These are phyloP conservation scores for Cryptococcus sp. DNA, from an alignment of 1,284 basidiomycete genomes.

Conservation along the genomic window DNA sequence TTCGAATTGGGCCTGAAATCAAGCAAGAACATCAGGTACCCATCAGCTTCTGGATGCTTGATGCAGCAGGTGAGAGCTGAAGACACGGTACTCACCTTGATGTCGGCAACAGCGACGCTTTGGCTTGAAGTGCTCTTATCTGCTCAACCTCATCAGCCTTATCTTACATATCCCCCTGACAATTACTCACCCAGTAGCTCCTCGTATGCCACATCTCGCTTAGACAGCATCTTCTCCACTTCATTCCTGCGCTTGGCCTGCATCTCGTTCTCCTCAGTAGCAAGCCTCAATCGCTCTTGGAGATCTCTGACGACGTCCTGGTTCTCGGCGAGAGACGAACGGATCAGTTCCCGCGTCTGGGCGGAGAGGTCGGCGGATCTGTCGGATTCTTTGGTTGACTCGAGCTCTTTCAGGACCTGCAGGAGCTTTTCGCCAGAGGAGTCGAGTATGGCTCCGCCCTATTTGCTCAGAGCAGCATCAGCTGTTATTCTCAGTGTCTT, in stretches of 20 bases:
- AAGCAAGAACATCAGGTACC: not conserved
- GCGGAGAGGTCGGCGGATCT: constrained; percentile 71
- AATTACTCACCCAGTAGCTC: constrained; percentile 78
- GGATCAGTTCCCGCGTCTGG: constrained; percentile 62
- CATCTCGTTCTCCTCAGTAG: constrained; percentile 90
- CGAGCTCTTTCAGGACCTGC: constrained; percentile 43
- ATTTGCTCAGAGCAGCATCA: constrained; percentile 11
- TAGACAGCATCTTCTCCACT: constrained; percentile 76
- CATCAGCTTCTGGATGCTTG: not conserved
- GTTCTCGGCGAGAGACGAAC: constrained; percentile 85
- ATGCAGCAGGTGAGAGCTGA: not conserved
- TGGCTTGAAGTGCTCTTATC: constrained; percentile 43
- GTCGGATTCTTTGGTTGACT: constrained; percentile 26
- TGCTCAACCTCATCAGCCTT: constrained; percentile 7
- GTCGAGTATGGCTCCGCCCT: constrained; percentile 40
- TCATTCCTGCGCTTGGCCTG: constrained; percentile 80
- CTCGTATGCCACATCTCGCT: constrained; percentile 91
- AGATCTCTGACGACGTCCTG: constrained; percentile 85
- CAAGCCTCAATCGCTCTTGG: constrained; percentile 82
- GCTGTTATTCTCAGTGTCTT: not conserved
- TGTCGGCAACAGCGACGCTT: constrained; percentile 68
- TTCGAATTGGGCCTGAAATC: constrained; percentile 80
- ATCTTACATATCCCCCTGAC: not conserved
- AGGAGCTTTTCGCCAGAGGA: constrained; percentile 45
- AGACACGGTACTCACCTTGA: constrained; percentile 68